Conservation (phyloP, 1,284 basidiomycete genomes). For the Sphagnurus paluster region DNA sequence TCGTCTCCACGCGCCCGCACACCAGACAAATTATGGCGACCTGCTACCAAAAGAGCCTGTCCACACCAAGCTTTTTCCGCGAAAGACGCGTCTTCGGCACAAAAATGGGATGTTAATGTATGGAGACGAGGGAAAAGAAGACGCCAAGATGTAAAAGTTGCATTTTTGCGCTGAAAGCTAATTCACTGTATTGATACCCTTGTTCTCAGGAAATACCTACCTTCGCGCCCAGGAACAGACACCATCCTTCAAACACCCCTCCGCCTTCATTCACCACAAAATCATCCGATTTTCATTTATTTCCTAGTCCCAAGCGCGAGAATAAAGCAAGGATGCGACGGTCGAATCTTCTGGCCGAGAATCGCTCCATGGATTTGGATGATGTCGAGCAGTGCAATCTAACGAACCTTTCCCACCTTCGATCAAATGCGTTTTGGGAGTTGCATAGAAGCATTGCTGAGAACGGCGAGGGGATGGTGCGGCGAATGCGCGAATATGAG, state of each 20-base stretch:
- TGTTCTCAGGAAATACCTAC: constrained; percentile 10
- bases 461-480: constrained; percentile 65
- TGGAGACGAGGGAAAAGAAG: constrained; percentile 51
- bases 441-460: constrained; percentile 60
- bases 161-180: constrained; percentile 4
- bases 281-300: constrained; percentile 62
- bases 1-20: constrained; percentile 36
- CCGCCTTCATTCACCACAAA: constrained; percentile 49
- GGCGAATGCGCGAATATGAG: constrained; percentile 72
- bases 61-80: constrained; percentile 30
- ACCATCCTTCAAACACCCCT: constrained; percentile 24
- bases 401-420: constrained; percentile 45
- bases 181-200: constrained; percentile 8
- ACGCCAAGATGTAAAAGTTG: constrained; percentile 51
- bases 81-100: constrained; percentile 37
- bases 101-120: constrained; percentile 52
- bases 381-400: constrained; percentile 25
- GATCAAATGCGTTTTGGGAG: constrained; percentile 64
- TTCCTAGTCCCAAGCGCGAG: constrained; percentile 30
- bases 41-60: constrained; percentile 47
- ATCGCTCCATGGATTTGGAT: constrained; percentile 20
- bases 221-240: constrained; percentile 13
- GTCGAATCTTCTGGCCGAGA: constrained; percentile 21
- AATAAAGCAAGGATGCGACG: constrained; percentile 22
- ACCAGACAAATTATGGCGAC: constrained; percentile 32